Base-by-base conservation (phyloP, 805 yeast species). In the Lipomyces starkeyi region DNA sequence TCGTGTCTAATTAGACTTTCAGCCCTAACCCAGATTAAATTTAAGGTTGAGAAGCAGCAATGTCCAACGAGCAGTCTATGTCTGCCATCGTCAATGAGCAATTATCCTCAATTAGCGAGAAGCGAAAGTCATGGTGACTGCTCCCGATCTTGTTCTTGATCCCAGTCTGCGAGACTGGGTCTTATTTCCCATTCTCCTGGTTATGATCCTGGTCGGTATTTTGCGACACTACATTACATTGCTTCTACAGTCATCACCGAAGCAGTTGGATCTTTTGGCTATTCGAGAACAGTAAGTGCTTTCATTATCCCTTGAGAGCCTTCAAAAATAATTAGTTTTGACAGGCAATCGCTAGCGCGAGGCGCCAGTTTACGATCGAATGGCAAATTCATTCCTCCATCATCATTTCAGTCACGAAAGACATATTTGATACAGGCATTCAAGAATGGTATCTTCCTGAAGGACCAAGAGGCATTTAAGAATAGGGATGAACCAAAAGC, bases 121-220 rank as follows among this genome's bases (percentile, higher is more conserved):
- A 29, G 37, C n/a, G 7, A 55, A 52, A 32, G 43, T 29, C 34
- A 67, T 64, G 71, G 65, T 58, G 25, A 64, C 68, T 22, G 81
- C 80, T 37, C 86, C 88, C 1, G 89, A 87, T 63, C 77, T 89
- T 25, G 78, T 88, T 17, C 80, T 94, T 58, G 98, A 94, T 76
- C 97, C 97, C 3, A 85, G 86, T 63, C 82, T 95, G 69, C 89
- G 90, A 76, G 85, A 87, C 74, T 94, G 98, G 98, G 98, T 93
- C 37, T 81, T 95, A 20, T 78, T 92, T 47, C 99, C 99, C 29
- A 93, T 95, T 57, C 87, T 97, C 5, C 76, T 90, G 25, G 97
- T 93, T 25, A 93, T 95, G 97, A 88, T 95, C 11, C 79, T 93
- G 65, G 92, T 92, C 3, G 97, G 97, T 7, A 78, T 94, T 22